Percentiles rank a stretch among this genome's conserved stretches.
These are phyloP conservation scores for Juglanconis oblonga DNA, from an alignment of 2,329 filamentous ascomycete genomes.

Conservation along the genomic window DNA sequence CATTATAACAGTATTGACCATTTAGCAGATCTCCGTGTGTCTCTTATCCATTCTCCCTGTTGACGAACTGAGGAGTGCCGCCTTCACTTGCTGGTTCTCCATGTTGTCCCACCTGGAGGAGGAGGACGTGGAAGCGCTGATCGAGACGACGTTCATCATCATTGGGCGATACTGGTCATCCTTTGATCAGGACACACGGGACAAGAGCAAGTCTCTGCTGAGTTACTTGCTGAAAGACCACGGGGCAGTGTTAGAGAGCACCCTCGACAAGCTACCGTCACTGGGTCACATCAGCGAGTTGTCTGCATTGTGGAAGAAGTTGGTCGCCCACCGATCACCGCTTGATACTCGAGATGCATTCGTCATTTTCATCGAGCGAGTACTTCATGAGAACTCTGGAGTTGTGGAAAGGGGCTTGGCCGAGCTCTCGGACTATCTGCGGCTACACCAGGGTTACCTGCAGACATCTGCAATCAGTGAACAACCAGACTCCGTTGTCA, in stretches of 20 bases:
- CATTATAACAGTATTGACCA: constrained; percentile 22
- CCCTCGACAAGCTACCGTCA: constrained; percentile 75
- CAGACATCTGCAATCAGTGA: constrained; percentile 79
- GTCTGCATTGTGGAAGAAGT: constrained; percentile 61
- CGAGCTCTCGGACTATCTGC: constrained; percentile 74
- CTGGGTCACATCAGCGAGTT: constrained; percentile 69
- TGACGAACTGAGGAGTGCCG: constrained; percentile 69
- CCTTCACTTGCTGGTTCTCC: constrained; percentile 80
- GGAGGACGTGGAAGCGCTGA: constrained; percentile 73
- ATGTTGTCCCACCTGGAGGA: constrained; percentile 73
- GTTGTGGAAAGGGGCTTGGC: constrained; percentile 79
- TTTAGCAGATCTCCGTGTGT: constrained; percentile 77
- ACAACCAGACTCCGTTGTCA: constrained; percentile 73
- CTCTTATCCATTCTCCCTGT: constrained; percentile 79
- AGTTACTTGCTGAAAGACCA: constrained; percentile 63
- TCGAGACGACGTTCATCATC: constrained; percentile 88
- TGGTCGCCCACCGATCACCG: constrained; percentile 62
- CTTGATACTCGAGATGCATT: constrained; percentile 67
- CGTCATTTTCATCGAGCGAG: constrained; percentile 68
- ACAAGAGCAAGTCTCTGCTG: constrained; percentile 61
- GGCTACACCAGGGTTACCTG: constrained; percentile 70
- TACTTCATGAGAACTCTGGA: constrained; percentile 78
- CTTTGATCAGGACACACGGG: constrained; percentile 60
- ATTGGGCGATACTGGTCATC: constrained; percentile 75
- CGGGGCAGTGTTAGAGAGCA: constrained; percentile 57